Evolutionary conservation across 306 rosid species (phyloP).

Genomic region (Senna tora): DNA sequence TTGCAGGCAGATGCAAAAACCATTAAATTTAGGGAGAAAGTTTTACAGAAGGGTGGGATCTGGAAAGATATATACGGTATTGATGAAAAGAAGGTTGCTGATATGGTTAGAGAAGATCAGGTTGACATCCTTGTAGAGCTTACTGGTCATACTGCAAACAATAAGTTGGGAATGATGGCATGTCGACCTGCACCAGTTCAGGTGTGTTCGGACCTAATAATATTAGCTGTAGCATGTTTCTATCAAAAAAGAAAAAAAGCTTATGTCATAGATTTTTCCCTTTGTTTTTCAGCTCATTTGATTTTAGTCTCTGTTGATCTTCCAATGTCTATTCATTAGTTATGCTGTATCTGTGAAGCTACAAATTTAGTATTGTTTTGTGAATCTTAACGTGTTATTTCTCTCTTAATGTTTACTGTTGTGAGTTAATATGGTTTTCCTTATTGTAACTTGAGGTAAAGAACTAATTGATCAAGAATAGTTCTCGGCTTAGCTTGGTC

Average conservation of each 20-base stretch:
- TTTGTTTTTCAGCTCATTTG: neutral
- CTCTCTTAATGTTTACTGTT: neutral
- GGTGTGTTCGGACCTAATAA: slow-evolving; percentile 41
- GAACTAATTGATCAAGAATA: neutral
- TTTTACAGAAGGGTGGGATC: slow-evolving; percentile 78
- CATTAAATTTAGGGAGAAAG: slow-evolving; percentile 82
- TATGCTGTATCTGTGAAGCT: slow-evolving; percentile 15
- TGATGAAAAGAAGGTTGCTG: slow-evolving; percentile 94
- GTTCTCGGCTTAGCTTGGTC: slow-evolving; percentile 20
- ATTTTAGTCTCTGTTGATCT: neutral
- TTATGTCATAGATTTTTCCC: neutral
- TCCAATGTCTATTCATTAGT: neutral
- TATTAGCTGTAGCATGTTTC: too few species aligned
- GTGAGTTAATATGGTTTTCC: slow-evolving; percentile 5
- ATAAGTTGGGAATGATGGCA: slow-evolving; percentile 97
- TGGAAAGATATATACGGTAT: slow-evolving; percentile 95
- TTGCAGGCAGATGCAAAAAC: slow-evolving; percentile 96
- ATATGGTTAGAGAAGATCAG: slow-evolving; percentile 86
- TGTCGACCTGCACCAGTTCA: slow-evolving; percentile 90
- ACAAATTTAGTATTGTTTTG: neutral
- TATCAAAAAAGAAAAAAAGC: too few species aligned
- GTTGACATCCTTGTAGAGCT: slow-evolving; percentile 96
- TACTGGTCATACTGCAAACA: slow-evolving; percentile 98
- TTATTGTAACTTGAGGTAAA: slow-evolving; percentile 5
- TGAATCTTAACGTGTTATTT: neutral